Evolutionary conservation across 768 basidiomycete species (phyloP), one percentile per base, ranked within the genome.

Genomic region (Pholiota conissans): DNA sequence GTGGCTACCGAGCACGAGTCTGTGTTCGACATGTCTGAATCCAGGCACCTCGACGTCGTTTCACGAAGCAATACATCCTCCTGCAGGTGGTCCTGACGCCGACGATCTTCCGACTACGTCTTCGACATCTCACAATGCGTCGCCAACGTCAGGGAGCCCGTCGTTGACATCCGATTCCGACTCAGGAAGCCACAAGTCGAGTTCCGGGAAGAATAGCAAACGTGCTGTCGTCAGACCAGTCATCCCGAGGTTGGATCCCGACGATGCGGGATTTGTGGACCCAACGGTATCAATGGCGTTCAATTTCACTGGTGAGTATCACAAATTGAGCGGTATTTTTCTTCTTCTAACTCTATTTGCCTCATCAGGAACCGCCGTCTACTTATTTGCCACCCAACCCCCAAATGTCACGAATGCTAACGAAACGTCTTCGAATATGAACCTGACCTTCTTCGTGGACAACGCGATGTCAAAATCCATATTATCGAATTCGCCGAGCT

Each of bases 381-480:
- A 77, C 58, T 62, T 84, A 24, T 84, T 70, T 63, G 76, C 73
- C 35, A 63, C 80, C 35, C 66, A 75, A 29, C 76, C 76, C 4
- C 61, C 71, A 10, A 57, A 69, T 57, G n/a, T 47, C 60, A 9
- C 56, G 64, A 18, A 59, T 49, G 29, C 40, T 56, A 56, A 70
- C 68, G 35, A 61, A 58, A 57, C 73, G 7, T 74, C 76, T 18
- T 74, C 76, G 5, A 63, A 67, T 49, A 76, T 77, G 67, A 79
- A 82, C 63, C 66, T 81, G 34, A 74, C 73, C 6, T 79, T 79
- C 59, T 69, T 67, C 5, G 56, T 85, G 49, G 83, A 85, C 64
- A 68, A 67, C 28, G 50, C 67, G 18, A 47, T 62, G 13, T 54
- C 60, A 9, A 24, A 32, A 30, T 1, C 29, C 22, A n/a, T 29